Evolutionary conservation across 805 yeast species (phyloP), one percentile per base, ranked within the genome.

Genomic region (Wickerhamiella hasegawae): DNA sequence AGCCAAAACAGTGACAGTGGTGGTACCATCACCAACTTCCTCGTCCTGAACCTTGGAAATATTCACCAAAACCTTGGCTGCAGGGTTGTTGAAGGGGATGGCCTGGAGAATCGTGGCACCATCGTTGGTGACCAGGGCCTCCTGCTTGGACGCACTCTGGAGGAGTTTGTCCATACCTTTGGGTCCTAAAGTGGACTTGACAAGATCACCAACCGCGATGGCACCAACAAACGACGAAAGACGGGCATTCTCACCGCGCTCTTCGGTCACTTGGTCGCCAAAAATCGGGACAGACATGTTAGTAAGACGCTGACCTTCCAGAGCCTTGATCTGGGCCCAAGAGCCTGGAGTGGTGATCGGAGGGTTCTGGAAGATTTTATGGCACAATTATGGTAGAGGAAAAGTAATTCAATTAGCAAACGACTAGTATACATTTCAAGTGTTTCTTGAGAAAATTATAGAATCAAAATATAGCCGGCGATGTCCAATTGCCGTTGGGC

Each of bases 1-100:
- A 2, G 97, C 95, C 39, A 90, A 58, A 22, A 87, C 76, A 0
- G 96, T 81, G 16, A 87, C 98, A 20, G 94, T 78, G 1, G 98
- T 87, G 30, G 98, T 87, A 45, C 98, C 98, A 60, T 87, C 98
- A 40, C 98, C 98, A 44, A 90, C 94, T 58, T 87, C 97, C 40
- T 92, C 94, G 55, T 87, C 98, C 62, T 87, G 98, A 3, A 94
- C 84, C 55, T 92, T 77, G 14, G 95, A 80, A 39, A 87, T 80
- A 54, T 87, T 94, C 36, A 87, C 98, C 46, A 87, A 63, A 40
- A 87, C 85, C 57, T 83, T 84, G 10, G 98, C 98, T 9, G 99
- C 98, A 8, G 97, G 97, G 50, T 90, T 87, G 54, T 85, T 95
- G 45, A 90, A 71, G 12, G 97, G 96, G 48, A 90, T 87, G 2